A percentile compares a stretch with the other conserved stretches of the same genome.
Conservation (phyloP, 257 asterid species). For the Scutellaria minor region DNA sequence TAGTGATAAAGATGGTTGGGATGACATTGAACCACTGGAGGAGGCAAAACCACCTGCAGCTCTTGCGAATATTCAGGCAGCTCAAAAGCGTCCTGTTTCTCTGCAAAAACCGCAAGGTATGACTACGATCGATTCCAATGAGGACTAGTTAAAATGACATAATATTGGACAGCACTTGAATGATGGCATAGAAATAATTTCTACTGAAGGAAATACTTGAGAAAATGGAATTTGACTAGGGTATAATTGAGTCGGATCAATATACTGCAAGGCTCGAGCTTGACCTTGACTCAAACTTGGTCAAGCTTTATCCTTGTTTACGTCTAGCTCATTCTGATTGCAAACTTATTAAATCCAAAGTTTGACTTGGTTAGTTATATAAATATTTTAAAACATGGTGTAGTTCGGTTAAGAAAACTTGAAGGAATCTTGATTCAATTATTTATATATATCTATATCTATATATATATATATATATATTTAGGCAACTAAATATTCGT, state of each 20-base stretch:
- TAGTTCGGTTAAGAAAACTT: background rate
- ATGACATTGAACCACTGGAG: slow-evolving; percentile 92
- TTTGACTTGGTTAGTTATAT: background rate
- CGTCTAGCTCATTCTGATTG: background rate
- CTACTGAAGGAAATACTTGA: slow-evolving; percentile 13
- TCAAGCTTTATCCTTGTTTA: too few species aligned
- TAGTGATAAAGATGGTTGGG: slow-evolving; percentile 84
- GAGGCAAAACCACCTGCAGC: slow-evolving; percentile 72
- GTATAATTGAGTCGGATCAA: background rate
- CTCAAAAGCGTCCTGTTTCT: slow-evolving; percentile 83
- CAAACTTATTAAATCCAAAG: slow-evolving; percentile 3
- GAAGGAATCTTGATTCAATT: background rate
- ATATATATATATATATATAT: background rate
- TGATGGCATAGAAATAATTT: background rate
- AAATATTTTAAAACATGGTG: background rate
- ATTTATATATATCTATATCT: background rate
- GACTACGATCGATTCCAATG: background rate
- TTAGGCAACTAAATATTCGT: background rate
- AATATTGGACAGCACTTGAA: background rate
- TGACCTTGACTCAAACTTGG: too few species aligned
- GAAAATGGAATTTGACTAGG: slow-evolving; percentile 18
- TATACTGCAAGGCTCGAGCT: background rate
- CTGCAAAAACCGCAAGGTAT: slow-evolving; percentile 76
- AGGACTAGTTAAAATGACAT: background rate
- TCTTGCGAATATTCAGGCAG: slow-evolving; percentile 90